A percentile compares a stretch with the other conserved stretches of the same genome.
These are phyloP conservation scores for Boletellus sp. DNA, from an alignment of 768 basidiomycete species.

Conservation along the genomic window DNA sequence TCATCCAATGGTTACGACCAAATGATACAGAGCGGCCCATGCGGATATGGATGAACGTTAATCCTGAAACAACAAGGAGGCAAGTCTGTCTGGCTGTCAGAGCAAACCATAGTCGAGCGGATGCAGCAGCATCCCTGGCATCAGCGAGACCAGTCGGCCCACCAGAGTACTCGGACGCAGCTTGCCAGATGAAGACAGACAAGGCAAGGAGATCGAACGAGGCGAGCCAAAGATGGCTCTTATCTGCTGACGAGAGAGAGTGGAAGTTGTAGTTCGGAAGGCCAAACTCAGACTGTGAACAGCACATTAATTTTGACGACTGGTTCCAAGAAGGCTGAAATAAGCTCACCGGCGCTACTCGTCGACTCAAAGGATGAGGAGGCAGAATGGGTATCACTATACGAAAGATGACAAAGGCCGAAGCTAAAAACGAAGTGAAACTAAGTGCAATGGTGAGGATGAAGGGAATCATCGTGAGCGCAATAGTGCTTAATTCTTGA, in stretches of 20 bases:
- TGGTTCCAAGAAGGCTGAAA: neutral
- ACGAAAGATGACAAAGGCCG: slow-evolving; percentile 72
- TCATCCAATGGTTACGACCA: slow-evolving; percentile 67
- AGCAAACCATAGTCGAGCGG: slow-evolving; percentile 65
- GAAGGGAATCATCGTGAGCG: slow-evolving; percentile 58
- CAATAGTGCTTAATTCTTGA: slow-evolving; percentile 16
- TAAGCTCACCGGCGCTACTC: slow-evolving; percentile 63
- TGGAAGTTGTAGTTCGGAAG: slow-evolving; percentile 56
- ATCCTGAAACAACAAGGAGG: slow-evolving; percentile 54
- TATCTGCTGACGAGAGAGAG: slow-evolving; percentile 63
- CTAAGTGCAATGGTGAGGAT: slow-evolving; percentile 62
- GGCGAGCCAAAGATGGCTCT: slow-evolving; percentile 72
- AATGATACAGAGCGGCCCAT: slow-evolving; percentile 68
- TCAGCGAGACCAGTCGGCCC: slow-evolving; percentile 42
- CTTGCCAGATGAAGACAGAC: slow-evolving; percentile 64
- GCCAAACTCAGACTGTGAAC: slow-evolving; percentile 66
- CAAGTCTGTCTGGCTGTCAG: slow-evolving; percentile 66
- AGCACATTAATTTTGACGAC: slow-evolving; percentile 9
- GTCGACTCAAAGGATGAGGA: slow-evolving; percentile 67
- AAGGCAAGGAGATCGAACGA: slow-evolving; percentile 62
- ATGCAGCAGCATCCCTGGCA: slow-evolving; percentile 48
- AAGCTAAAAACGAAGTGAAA: slow-evolving; percentile 68
- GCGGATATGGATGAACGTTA: slow-evolving; percentile 68
- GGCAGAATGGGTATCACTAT: slow-evolving; percentile 73
- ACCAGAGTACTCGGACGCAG: slow-evolving; percentile 47